Evolutionary conservation across 2,329 filamentous ascomycete species (phyloP).

Genomic region (Dendrostoma leiphaemia): DNA sequence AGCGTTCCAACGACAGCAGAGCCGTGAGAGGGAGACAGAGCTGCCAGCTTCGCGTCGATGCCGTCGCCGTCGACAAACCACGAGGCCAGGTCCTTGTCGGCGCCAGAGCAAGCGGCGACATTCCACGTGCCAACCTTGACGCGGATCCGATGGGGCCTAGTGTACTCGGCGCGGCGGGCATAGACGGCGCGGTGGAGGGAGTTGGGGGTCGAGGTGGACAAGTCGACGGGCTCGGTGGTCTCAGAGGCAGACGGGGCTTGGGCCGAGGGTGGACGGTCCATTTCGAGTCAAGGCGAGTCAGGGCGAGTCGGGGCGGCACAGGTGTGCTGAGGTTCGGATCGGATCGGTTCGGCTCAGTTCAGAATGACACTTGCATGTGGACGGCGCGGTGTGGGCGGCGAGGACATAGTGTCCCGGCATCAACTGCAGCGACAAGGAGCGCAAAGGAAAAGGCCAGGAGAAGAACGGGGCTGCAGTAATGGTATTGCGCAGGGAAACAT

Average conservation of each 20-base stretch:
- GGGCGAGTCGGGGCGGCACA: no score
- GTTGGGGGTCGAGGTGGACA: conserved; percentile 43
- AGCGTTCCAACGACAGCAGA: no score
- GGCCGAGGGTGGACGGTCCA: neutral
- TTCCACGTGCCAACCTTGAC: conserved; percentile 97
- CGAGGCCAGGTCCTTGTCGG: conserved; percentile 79
- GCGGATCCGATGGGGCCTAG: conserved; percentile 68
- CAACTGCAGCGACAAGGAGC: neutral
- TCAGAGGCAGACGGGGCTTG: conserved; percentile 9
- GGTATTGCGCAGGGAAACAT: no score
- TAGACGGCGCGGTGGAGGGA: conserved; percentile 66
- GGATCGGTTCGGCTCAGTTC: no score
- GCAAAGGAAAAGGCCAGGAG: neutral
- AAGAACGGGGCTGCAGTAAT: no score
- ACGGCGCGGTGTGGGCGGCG: no score
- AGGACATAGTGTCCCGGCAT: no score
- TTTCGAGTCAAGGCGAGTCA: no score
- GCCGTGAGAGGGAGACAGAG: conserved; percentile 45
- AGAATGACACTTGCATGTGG: neutral
- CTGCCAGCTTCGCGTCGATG: conserved; percentile 60
- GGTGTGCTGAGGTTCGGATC: no score
- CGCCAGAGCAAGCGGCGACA: conserved; percentile 78
- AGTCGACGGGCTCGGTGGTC: conserved; percentile 14
- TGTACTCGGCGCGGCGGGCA: conserved; percentile 76
- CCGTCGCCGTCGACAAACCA: conserved; percentile 86